Base-by-base conservation (phyloP, 2,329 filamentous ascomycete genomes). In the Verticillium alfalfae region DNA sequence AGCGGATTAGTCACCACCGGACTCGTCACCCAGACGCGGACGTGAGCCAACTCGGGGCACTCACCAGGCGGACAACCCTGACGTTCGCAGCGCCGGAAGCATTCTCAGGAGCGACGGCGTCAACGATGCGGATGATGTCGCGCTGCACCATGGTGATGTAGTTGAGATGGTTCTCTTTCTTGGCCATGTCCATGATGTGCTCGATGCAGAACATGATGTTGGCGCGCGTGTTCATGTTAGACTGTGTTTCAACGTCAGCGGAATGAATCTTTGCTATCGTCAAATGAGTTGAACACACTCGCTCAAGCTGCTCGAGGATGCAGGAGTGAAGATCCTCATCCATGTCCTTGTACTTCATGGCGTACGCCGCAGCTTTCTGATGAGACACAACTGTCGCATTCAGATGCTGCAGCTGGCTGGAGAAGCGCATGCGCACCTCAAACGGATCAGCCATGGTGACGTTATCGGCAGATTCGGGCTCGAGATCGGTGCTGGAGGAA, bases 151-250 rank as follows among this genome's bases (percentile, higher is more conserved):
- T 97, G 59, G 90, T 87, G 34, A 97, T 88, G 71, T 97, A 99
- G 65, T 92, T 88, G 60, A 84, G 78, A 68, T 95, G 88, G 65
- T 87, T 85, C 67, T 92, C 91, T 67, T 88, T 90, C 65, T 86
- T 84, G 26, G 92, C 91, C 77, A 92, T 83, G 72, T 98, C 94
- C 72, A 96, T 91, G 67, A 99, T 91, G 68, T 94, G 90, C 71
- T 98, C 94, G 71, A 99, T 90, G 76, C 99, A 99, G 77, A 96
- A 99, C 90, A 99, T 96, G 74, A 99, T 98, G 73, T 99, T 99
- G 63, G 95, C 96, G 64, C 94, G 85, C 59, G 89, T 96, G 76
- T 99, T 99, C 90, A 99, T 96, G 67, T 91, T 94, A 67, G n/a
- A 54, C 22, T 56, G 9, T 34, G 8, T 10, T 10, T 13, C 2